These are phyloP conservation scores for Hawksworthiomyces lignivorus DNA, from an alignment of 2,329 filamentous ascomycete species.

Conservation along the genomic window DNA sequence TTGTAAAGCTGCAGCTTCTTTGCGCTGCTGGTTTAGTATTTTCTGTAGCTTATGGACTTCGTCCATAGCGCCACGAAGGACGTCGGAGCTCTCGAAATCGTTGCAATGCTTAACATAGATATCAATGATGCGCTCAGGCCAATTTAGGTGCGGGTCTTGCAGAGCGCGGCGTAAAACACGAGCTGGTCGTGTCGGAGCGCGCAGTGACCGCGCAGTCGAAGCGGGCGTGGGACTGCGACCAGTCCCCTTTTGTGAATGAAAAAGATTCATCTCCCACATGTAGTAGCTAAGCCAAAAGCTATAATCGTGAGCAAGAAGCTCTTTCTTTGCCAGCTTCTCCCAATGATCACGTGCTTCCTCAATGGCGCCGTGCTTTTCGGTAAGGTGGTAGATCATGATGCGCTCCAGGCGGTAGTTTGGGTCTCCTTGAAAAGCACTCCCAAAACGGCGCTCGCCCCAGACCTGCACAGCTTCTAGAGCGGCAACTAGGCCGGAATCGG, in stretches of 20 bases:
- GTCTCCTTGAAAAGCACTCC: slow-evolving; percentile 72
- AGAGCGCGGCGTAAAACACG: slow-evolving; percentile 67
- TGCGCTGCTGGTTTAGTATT: slow-evolving; percentile 54
- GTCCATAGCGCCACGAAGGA: slow-evolving; percentile 66
- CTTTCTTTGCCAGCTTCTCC: slow-evolving; percentile 58
- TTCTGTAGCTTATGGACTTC: slow-evolving; percentile 63
- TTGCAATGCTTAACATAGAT: slow-evolving; percentile 76
- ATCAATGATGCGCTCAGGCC: slow-evolving; percentile 68
- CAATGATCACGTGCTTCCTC: slow-evolving; percentile 72
- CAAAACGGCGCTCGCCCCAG: slow-evolving; percentile 68
- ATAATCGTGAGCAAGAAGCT: slow-evolving; percentile 65
- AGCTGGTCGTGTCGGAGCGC: slow-evolving; percentile 67
- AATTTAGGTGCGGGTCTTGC: slow-evolving; percentile 56
- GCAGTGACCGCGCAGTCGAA: slow-evolving; percentile 35
- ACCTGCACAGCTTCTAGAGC: slow-evolving; percentile 80
- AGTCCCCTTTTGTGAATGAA: slow-evolving; percentile 39
- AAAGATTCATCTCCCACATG: slow-evolving; percentile 75
- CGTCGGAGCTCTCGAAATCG: slow-evolving; percentile 75
- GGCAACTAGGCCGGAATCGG: slow-evolving; percentile 79
- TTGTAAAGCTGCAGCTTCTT: slow-evolving; percentile 47
- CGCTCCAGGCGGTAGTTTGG: slow-evolving; percentile 81
- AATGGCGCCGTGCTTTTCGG: slow-evolving; percentile 71
- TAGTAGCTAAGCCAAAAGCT: slow-evolving; percentile 95
- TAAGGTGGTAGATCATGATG: slow-evolving; percentile 86
- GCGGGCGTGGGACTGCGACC: slow-evolving; percentile 45